Conservation (phyloP, 305 asterid species). For the Solanum aculeatissimum region DNA sequence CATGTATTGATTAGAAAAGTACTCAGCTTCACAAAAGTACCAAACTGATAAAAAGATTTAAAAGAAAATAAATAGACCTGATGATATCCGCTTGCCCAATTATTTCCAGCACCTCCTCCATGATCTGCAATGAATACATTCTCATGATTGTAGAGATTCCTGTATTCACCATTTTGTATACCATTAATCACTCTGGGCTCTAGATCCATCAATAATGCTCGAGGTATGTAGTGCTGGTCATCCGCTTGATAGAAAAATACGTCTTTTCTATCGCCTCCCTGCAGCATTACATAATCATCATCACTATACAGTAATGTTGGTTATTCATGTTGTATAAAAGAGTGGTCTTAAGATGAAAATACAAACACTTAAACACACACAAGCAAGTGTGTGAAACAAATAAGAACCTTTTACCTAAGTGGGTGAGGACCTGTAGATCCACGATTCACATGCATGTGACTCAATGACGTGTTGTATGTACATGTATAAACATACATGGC, state of each 20-base stretch:
- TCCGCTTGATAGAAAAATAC: conserved; percentile 99
- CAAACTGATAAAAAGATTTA: background rate
- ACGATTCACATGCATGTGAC: background rate
- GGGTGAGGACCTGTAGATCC: background rate
- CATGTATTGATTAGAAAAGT: background rate
- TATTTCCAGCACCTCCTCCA: conserved; percentile 99
- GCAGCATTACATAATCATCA: conserved; percentile 8
- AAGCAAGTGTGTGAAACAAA: background rate
- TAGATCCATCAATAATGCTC: conserved; percentile 94
- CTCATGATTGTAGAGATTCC: conserved; percentile 96
- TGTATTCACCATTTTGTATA: conserved; percentile 91
- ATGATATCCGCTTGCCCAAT: conserved; percentile 99
- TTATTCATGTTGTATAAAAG: background rate
- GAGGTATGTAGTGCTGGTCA: conserved; percentile 94
- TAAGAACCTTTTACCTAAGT: background rate
- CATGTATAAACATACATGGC: background rate
- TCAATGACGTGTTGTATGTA: background rate
- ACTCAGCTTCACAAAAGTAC: background rate
- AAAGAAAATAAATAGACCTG: conserved; percentile 40
- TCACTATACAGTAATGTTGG: background rate
- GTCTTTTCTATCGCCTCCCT: conserved; percentile 98
- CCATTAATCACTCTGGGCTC: conserved; percentile 98
- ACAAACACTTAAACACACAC: background rate
- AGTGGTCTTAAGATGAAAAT: background rate
- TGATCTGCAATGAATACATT: conserved; percentile 81